Evolutionary conservation across 805 yeast genomes (phyloP).

Genomic region (Sungouiella thailandica): DNA sequence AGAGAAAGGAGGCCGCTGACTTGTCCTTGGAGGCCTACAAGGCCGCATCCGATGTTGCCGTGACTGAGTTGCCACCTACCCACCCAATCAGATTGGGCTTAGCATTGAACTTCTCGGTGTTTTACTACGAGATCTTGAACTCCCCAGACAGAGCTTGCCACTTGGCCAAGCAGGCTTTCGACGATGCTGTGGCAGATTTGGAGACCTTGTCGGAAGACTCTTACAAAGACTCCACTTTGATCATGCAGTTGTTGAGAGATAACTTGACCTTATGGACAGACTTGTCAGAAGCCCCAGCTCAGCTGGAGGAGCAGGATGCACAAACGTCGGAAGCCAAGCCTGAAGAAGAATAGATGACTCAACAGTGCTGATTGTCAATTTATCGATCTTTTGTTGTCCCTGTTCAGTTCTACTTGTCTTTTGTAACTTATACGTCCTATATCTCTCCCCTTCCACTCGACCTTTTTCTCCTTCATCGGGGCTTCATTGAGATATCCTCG

Average conservation of each 20-base stretch:
- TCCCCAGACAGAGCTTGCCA: conserved; percentile 99
- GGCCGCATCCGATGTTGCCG: conserved; percentile 95
- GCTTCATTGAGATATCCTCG: background rate
- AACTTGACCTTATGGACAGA: conserved; percentile 98
- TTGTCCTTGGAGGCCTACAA: conserved; percentile 91
- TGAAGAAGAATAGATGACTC: conserved; percentile 22
- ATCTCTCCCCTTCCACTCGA: conserved; percentile 2
- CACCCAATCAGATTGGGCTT: conserved; percentile 98
- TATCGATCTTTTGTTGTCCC: conserved; percentile 8
- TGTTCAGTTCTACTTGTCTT: conserved; percentile 16
- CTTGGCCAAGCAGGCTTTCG: conserved; percentile 97
- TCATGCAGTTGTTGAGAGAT: conserved; percentile 98
- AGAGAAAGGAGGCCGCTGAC: conserved; percentile 89
- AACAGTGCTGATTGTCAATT: conserved; percentile 1
- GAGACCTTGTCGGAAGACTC: conserved; percentile 97
- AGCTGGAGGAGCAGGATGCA: conserved; percentile 30
- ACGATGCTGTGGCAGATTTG: conserved; percentile 97
- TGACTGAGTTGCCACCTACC: conserved; percentile 94
- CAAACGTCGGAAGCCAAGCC: conserved; percentile 19
- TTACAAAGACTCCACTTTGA: conserved; percentile 96
- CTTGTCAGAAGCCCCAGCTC: conserved; percentile 70
- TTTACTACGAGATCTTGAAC: conserved; percentile 96
- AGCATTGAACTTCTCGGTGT: conserved; percentile 96
- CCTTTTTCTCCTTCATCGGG: background rate
- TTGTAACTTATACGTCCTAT: conserved; percentile 11